A percentile compares a stretch with the other conserved stretches of the same genome.
These are phyloP conservation scores for Ogataea trehalophila DNA, from an alignment of 805 yeast genomes.

Conservation along the genomic window DNA sequence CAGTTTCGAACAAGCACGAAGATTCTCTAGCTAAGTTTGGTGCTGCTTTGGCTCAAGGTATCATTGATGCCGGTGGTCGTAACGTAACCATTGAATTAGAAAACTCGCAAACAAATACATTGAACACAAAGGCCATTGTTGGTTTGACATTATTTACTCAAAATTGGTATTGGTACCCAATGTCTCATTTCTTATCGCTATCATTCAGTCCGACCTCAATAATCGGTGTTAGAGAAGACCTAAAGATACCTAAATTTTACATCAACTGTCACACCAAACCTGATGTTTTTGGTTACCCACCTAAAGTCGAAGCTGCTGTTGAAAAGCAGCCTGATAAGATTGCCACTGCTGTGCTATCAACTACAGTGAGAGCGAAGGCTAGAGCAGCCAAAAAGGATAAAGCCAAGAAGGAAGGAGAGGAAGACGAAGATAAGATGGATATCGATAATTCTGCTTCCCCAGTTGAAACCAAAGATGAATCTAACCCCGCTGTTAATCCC, in stretches of 20 bases:
- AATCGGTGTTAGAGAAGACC: conserved; percentile 79
- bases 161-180: conserved; percentile 98
- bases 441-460: conserved; percentile 22
- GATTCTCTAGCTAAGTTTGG: conserved; percentile 98
- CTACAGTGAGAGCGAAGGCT: conserved; percentile 90
- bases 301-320: conserved; percentile 72
- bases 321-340: conserved; percentile 84
- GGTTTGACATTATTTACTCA: conserved; percentile 88
- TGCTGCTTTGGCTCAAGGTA: conserved; percentile 95
- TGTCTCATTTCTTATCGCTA: conserved; percentile 85
- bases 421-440: conserved; percentile 40
- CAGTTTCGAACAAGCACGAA: conserved; percentile 84
- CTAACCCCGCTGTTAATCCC: conserved; percentile 17
- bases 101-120: conserved; percentile 80
- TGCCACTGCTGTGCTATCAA: conserved; percentile 89
- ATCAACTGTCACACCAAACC: conserved; percentile 78
- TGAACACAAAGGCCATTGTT: conserved; percentile 86
- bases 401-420: conserved; percentile 37
- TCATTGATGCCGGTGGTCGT: conserved; percentile 97
- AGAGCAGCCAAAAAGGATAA: conserved; percentile 64
- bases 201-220: conserved; percentile 91
- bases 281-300: conserved; percentile 82
- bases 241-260: conserved; percentile 80
- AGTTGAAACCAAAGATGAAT: conserved; percentile 19
- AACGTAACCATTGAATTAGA: conserved; percentile 92